These are phyloP conservation scores for Magnaporthiopsis rhizophila DNA, from an alignment of 2,329 filamentous ascomycete species.

Conservation along the genomic window DNA sequence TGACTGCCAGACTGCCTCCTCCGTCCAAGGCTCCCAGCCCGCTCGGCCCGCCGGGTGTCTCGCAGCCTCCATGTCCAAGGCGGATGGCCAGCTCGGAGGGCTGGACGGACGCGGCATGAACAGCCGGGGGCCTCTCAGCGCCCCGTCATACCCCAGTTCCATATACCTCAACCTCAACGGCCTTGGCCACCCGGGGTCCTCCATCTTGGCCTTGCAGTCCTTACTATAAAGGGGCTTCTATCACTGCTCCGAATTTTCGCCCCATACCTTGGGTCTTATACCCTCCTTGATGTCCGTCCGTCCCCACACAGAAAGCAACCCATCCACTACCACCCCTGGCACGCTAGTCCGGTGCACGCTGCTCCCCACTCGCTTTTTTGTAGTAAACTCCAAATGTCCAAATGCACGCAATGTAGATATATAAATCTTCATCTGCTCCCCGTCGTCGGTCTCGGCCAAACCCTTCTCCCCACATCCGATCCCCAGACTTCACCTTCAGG, in stretches of 20 bases:
- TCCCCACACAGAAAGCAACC: neutral
- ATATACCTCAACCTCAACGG: constrained; percentile 13
- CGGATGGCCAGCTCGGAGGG: neutral
- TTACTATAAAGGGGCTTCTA: constrained; percentile 1
- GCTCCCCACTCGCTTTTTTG: constrained; percentile 10
- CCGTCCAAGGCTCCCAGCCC: neutral
- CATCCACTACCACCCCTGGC: neutral
- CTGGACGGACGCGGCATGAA: constrained; percentile 17
- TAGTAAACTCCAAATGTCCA: constrained; percentile 24
- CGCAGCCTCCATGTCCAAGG: neutral
- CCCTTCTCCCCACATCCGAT: constrained; percentile 8
- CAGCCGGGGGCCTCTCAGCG: constrained; percentile 12
- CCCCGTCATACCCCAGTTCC: constrained; percentile 9
- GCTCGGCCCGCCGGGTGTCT: neutral
- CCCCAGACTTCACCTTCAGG: constrained; percentile 5
- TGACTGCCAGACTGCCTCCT: neutral
- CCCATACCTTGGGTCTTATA: neutral
- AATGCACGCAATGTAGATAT: constrained; percentile 27
- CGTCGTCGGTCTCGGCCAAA: constrained; percentile 19
- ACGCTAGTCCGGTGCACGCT: neutral
- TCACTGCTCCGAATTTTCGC: neutral
- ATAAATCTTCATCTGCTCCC: constrained; percentile 31
- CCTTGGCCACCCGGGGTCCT: constrained; percentile 13
- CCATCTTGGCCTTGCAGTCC: constrained; percentile 14
- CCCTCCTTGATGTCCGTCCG: neutral